These are phyloP conservation scores for Azolla pinnata DNA, from an alignment of 75 land plant species.

Conservation along the genomic window DNA sequence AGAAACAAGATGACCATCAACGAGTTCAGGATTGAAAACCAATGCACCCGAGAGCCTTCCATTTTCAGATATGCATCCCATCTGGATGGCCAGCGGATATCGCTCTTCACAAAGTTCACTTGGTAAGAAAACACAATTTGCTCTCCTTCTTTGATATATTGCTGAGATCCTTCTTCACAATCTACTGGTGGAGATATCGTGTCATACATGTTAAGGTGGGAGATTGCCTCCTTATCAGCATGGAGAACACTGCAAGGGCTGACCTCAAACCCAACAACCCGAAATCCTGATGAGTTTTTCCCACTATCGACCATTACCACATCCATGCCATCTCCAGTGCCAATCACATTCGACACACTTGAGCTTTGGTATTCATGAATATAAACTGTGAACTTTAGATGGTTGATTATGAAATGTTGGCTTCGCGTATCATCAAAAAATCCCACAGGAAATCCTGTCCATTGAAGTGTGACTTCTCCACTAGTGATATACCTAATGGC, in stretches of 20 bases:
- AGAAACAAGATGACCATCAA: conserved; percentile 37
- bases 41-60: conserved; percentile 37
- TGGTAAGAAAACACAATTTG: conserved; percentile 21
- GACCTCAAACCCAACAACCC: conserved; percentile 64
- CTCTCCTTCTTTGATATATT: conserved; percentile 13
- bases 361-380: conserved; percentile 46
- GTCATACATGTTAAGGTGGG: conserved; percentile 27
- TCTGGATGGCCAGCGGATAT: conserved; percentile 30
- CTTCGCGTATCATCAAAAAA: conserved; percentile 17
- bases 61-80: conserved; percentile 43
- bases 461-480: conserved; percentile 23
- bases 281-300: conserved; percentile 15
- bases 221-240: conserved; percentile 7
- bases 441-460: conserved; percentile 53
- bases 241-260: conserved; percentile 36
- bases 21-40: conserved; percentile 39
- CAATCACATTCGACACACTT: conserved; percentile 36
- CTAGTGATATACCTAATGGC: conserved; percentile 42
- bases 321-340: conserved; percentile 51
- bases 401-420: conserved; percentile 41
- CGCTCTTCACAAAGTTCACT: conserved; percentile 27
- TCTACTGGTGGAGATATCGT: conserved; percentile 17
- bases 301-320: conserved; percentile 5
- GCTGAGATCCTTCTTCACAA: conserved; percentile 17
- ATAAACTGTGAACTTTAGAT: conserved; percentile 48